These are phyloP conservation scores for Russula brevipes DNA, from an alignment of 768 basidiomycete genomes.

Conservation along the genomic window DNA sequence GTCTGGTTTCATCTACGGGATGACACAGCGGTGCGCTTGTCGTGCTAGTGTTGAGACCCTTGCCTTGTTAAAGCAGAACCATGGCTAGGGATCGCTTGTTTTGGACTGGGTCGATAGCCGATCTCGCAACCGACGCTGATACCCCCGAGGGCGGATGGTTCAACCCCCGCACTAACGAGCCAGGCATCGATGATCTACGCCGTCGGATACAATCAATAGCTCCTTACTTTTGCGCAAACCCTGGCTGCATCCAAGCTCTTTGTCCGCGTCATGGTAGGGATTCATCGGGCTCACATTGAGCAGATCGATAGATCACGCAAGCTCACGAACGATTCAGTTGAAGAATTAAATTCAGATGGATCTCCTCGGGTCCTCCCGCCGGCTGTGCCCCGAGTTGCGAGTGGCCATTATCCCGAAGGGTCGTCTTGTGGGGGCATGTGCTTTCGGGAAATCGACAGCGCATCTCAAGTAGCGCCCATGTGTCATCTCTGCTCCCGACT, in stretches of 20 bases:
- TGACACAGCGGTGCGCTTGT: constrained; percentile 29
- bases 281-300: background rate
- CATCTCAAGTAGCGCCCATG: background rate
- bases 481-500: background rate
- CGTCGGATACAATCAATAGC: constrained; percentile 26
- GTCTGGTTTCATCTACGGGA: constrained; percentile 22
- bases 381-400: constrained; percentile 7
- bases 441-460: constrained; percentile 7
- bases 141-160: constrained; percentile 15
- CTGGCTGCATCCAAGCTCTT: constrained; percentile 13
- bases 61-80: background rate
- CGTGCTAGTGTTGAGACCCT: constrained; percentile 25
- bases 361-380: background rate
- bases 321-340: background rate
- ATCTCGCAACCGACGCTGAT: constrained; percentile 8
- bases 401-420: constrained; percentile 7
- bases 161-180: constrained; percentile 22
- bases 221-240: constrained; percentile 27
- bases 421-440: background rate
- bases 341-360: background rate
- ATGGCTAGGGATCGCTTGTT: constrained; percentile 4
- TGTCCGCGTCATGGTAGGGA: constrained; percentile 15
- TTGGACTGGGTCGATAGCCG: constrained; percentile 13
- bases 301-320: background rate
- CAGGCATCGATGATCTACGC: constrained; percentile 27